Evolutionary conservation across 2,329 filamentous ascomycete species (phyloP).

Genomic region (Elsinoe necatrix): DNA sequence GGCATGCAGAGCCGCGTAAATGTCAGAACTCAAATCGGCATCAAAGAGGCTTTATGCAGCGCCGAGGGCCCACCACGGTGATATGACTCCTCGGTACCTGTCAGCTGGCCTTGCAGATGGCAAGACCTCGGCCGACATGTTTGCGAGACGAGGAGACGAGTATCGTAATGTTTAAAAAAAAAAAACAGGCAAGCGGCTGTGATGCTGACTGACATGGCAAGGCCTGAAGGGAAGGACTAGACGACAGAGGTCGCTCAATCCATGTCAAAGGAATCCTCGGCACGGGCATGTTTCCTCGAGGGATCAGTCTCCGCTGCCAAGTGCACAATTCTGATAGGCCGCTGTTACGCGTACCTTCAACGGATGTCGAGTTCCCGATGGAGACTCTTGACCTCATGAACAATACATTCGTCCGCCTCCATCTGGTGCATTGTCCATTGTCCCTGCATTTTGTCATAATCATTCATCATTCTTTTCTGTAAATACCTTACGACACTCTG

Average conservation of each 20-base stretch:
- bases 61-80: not conserved
- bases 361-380: not conserved
- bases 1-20: not conserved
- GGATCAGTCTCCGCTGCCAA: not conserved
- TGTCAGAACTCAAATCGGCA: not conserved
- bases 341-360: not conserved
- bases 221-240: not conserved
- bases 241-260: not conserved
- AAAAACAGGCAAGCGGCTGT: too few species aligned
- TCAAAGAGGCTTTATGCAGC: not conserved
- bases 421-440: not conserved
- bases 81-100: not conserved
- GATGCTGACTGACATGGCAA: too few species aligned
- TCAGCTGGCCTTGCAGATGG: not conserved
- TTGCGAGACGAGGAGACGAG: too few species aligned
- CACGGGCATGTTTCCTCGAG: not conserved
- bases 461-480: not conserved
- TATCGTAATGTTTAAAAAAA: too few species aligned
- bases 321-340: not conserved
- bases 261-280: too few species aligned
- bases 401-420: not conserved
- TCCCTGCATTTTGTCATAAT: not conserved
- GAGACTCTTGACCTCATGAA: not conserved
- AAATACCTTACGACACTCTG: not conserved
- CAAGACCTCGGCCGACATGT: too few species aligned